phyloP scores from a whole-genome alignment of 208 protist genomes.

The Phytomonas sp. region DNA sequence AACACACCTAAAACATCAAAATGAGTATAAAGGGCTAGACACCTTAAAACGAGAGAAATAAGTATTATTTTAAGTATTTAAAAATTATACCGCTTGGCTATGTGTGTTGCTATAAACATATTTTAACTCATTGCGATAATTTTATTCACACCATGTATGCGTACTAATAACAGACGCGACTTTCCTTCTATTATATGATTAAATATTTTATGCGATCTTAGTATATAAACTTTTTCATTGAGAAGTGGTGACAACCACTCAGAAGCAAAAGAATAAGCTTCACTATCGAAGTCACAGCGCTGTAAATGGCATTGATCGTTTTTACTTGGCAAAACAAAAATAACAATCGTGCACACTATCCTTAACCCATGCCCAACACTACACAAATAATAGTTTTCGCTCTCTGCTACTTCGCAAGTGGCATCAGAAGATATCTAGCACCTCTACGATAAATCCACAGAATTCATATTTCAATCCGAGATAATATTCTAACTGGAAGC shows the following conservation, averaged over 20 bases:
- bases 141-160: not conserved
- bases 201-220: conserved; percentile 1
- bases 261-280: not conserved
- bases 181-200: not conserved
- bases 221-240: not conserved
- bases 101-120: not conserved
- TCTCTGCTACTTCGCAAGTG: not conserved
- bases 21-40: not conserved
- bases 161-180: not conserved
- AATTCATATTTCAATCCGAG: not conserved
- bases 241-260: not conserved
- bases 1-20: too few relatives aligned
- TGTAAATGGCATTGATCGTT: not conserved
- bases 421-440: not conserved
- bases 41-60: not conserved
- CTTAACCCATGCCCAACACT: not conserved
- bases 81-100: not conserved
- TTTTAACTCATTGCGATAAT: not conserved
- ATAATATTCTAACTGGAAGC: not conserved
- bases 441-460: not conserved
- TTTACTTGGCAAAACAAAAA: not conserved
- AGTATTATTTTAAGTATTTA: not conserved
- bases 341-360: not conserved
- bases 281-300: not conserved
- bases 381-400: not conserved